Evolutionary conservation across 2,329 filamentous ascomycete species (phyloP).

Genomic region (Diaporthe eres): DNA sequence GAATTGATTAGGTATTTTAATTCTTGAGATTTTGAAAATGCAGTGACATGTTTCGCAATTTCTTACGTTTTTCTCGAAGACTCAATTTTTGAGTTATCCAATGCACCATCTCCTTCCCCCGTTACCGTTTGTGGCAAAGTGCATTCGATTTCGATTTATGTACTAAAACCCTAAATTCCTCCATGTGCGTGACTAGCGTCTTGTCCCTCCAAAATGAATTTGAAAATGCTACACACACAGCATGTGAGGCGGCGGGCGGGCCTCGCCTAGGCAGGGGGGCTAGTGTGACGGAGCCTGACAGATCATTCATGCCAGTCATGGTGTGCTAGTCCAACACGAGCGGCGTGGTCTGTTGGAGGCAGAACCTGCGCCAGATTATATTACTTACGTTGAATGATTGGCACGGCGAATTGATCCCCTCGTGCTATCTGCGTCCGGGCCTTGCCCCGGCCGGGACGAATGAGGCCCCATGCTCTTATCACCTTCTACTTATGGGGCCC

Average conservation of each 20-base stretch:
- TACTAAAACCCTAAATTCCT: neutral
- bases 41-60: no score
- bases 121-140: neutral
- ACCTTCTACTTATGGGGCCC: slow-evolving; percentile 10
- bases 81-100: neutral
- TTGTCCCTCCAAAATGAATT: neutral
- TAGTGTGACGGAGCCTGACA: neutral
- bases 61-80: no score
- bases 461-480: slow-evolving; percentile 6
- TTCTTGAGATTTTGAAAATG: no score
- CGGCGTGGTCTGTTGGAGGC: neutral
- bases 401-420: neutral
- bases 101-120: neutral
- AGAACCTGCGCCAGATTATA: neutral
- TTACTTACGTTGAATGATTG: slow-evolving; percentile 10
- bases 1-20: no score
- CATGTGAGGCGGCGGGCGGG: neutral
- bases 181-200: neutral
- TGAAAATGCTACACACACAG: neutral
- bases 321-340: slow-evolving; percentile 8
- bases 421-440: slow-evolving; percentile 3
- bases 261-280: neutral
- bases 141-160: neutral
- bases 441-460: neutral
- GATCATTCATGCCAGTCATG: neutral